phyloP scores from a whole-genome alignment of 2,329 filamentous ascomycete genomes.

The Ophiostoma ulmi region DNA sequence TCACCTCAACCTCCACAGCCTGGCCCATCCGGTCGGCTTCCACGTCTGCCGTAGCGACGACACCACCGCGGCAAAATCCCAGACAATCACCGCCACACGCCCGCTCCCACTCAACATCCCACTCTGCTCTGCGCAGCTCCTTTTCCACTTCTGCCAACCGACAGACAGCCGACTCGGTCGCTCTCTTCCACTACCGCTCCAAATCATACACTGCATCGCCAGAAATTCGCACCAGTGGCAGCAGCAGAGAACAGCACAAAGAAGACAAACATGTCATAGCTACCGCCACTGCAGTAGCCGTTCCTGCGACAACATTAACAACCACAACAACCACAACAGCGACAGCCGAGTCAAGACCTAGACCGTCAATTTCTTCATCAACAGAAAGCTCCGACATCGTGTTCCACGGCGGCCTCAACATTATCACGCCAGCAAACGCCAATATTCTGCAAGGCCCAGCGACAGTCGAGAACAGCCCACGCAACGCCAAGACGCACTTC shows the following conservation, averaged over 20 bases:
- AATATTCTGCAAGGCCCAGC: constrained; percentile 1
- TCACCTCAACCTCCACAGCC: not conserved
- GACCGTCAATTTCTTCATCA: not conserved
- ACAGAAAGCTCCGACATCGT: not conserved
- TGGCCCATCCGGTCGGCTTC: not conserved
- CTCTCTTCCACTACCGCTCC: not conserved
- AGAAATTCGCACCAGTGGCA: not conserved
- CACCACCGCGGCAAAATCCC: not conserved
- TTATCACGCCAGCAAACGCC: not conserved
- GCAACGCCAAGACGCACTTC: constrained; percentile 26
- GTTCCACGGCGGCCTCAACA: constrained; percentile 11
- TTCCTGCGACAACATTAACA: not conserved
- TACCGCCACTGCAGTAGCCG: not conserved
- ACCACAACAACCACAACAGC: not conserved
- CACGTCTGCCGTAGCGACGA: not conserved
- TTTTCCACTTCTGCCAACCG: constrained; percentile 34
- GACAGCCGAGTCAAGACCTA: not conserved
- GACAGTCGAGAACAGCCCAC: not conserved
- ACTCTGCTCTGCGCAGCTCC: constrained; percentile 9
- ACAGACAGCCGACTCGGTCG: not conserved
- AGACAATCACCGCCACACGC: not conserved
- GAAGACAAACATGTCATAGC: not conserved
- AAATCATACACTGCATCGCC: not conserved
- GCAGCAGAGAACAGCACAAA: not conserved
- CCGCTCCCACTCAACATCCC: not conserved